A percentile compares a stretch with the other conserved stretches of the same genome.
These are phyloP conservation scores for Aspergillus calidoustus DNA, from an alignment of 2,329 filamentous ascomycete species.

Conservation along the genomic window DNA sequence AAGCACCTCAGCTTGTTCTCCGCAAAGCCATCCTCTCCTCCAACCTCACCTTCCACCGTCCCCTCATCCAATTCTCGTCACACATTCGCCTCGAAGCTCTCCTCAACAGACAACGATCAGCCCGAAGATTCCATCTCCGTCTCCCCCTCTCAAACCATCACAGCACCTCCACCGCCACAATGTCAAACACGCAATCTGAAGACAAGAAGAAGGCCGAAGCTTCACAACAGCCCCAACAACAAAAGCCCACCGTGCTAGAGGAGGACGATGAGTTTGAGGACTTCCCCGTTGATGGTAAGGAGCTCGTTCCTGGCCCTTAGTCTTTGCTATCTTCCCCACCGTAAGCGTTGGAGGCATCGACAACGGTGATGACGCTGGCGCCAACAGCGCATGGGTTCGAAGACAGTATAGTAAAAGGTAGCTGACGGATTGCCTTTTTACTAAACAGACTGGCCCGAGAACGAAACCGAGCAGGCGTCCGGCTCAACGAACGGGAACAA, in stretches of 20 bases:
- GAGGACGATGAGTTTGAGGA: slow-evolving; percentile 99
- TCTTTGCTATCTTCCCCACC: background rate
- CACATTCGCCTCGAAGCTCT: background rate
- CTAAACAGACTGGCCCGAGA: slow-evolving; percentile 81
- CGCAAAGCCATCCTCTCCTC: background rate
- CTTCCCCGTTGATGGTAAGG: slow-evolving; percentile 89
- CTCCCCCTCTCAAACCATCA: slow-evolving; percentile 5
- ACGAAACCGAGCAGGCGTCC: slow-evolving; percentile 78
- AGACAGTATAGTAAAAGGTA: no score
- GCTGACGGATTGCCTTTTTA: background rate
- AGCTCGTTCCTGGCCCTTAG: background rate
- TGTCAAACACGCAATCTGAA: slow-evolving; percentile 50
- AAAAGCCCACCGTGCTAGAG: slow-evolving; percentile 75
- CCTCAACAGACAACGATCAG: no score
- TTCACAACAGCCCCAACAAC: slow-evolving; percentile 56
- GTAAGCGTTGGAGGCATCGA: background rate
- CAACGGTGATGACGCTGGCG: background rate
- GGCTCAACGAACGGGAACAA: slow-evolving; percentile 57
- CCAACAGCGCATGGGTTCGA: background rate
- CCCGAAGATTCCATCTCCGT: background rate
- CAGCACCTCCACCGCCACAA: slow-evolving; percentile 34
- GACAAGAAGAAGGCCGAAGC: slow-evolving; percentile 40
- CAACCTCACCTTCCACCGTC: background rate
- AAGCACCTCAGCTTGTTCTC: slow-evolving; percentile 12
- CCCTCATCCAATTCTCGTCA: background rate